These are phyloP conservation scores for Ramalina intermedia DNA, from an alignment of 495 filamentous ascomycete genomes.

Conservation along the genomic window DNA sequence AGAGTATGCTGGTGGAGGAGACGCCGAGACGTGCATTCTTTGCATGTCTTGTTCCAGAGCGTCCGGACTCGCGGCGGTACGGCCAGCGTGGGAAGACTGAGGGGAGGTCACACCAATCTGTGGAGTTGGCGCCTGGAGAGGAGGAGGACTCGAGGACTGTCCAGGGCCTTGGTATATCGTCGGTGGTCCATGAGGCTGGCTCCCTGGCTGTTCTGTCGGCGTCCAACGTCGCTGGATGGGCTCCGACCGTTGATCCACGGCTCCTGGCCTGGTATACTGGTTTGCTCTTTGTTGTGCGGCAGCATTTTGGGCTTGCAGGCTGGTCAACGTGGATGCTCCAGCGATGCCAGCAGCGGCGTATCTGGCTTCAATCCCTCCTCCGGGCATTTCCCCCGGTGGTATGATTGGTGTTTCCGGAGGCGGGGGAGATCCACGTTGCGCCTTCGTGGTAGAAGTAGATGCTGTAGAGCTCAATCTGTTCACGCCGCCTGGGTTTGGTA, in stretches of 20 bases:
- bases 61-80: slow-evolving; percentile 29
- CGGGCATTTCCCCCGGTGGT: slow-evolving; percentile 50
- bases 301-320: slow-evolving; percentile 68
- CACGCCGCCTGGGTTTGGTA: slow-evolving; percentile 38
- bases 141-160: slow-evolving; percentile 21
- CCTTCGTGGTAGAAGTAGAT: slow-evolving; percentile 84
- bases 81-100: slow-evolving; percentile 6
- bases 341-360: slow-evolving; percentile 83
- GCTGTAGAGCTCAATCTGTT: slow-evolving; percentile 76
- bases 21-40: slow-evolving; percentile 67
- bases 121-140: slow-evolving; percentile 14
- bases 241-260: slow-evolving; percentile 26
- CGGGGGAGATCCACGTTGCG: slow-evolving; percentile 82
- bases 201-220: slow-evolving; percentile 80
- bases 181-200: slow-evolving; percentile 79
- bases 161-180: slow-evolving; percentile 79
- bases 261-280: slow-evolving; percentile 46
- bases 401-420: slow-evolving; percentile 90
- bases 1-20: slow-evolving; percentile 86
- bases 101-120: slow-evolving; percentile 9
- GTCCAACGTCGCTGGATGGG: slow-evolving; percentile 73
- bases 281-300: slow-evolving; percentile 62
- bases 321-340: slow-evolving; percentile 64
- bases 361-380: slow-evolving; percentile 72
- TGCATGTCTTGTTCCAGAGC: slow-evolving; percentile 79